Conservation (phyloP, 345 rosid species). For the rapeseed (Brassica napus) region DNA sequence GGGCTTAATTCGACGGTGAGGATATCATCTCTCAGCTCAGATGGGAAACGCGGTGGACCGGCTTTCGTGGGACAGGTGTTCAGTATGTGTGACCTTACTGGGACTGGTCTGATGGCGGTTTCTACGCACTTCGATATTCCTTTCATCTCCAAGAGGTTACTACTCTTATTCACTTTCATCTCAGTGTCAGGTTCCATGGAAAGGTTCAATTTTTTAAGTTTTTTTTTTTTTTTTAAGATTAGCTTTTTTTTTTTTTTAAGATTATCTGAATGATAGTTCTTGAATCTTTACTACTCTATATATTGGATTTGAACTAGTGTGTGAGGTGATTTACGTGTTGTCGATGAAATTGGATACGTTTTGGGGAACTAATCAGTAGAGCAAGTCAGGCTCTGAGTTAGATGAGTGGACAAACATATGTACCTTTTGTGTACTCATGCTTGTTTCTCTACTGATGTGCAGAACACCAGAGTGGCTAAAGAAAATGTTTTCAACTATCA, state of each 20-base stretch:
- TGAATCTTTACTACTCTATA: neutral
- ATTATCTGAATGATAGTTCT: no score
- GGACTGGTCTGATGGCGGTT: conserved; percentile 95
- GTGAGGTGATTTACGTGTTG: neutral
- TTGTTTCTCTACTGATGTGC: conserved; percentile 26
- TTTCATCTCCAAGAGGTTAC: conserved; percentile 75
- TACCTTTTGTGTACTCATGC: neutral
- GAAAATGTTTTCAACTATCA: conserved; percentile 73
- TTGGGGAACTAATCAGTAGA: neutral
- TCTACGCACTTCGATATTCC: conserved; percentile 91
- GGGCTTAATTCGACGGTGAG: conserved; percentile 79
- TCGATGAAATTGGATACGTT: neutral
- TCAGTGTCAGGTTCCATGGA: neutral
- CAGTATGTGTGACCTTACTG: conserved; percentile 97
- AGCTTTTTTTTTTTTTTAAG: neutral
- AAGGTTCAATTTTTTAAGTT: neutral
- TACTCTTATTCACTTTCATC: neutral
- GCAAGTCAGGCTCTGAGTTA: neutral
- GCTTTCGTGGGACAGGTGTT: conserved; percentile 98
- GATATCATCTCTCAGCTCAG: conserved; percentile 65
- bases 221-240: neutral
- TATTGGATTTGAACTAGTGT: neutral
- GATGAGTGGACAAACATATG: neutral
- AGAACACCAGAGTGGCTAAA: conserved; percentile 95
- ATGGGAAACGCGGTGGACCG: conserved; percentile 77